Percentiles rank a stretch among this genome's conserved stretches.
Evolutionary conservation across 176 grass and related monocot species (phyloP).

Genomic region (Otatea glauca): DNA sequence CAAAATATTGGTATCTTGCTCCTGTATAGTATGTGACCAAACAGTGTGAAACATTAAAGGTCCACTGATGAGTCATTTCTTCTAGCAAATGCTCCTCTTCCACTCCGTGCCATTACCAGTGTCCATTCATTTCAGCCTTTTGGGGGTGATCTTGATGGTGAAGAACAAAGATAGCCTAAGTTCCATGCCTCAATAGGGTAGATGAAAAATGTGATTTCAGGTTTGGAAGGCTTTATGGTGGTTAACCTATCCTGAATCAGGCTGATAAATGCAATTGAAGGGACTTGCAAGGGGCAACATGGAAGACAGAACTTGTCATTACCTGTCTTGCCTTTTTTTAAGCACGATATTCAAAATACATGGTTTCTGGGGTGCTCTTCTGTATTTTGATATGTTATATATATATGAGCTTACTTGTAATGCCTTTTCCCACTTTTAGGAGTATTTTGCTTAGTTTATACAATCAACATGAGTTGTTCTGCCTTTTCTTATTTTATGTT

Average conservation of each 20-base stretch:
- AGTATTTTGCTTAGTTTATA: background rate
- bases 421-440: background rate
- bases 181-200: background rate
- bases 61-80: constrained; percentile 2
- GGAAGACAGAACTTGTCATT: background rate
- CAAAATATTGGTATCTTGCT: constrained; percentile 10
- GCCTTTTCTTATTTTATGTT: constrained; percentile 23
- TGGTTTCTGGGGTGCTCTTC: constrained; percentile 5
- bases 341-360: background rate
- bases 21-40: constrained; percentile 26
- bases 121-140: background rate
- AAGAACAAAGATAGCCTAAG: constrained; percentile 8
- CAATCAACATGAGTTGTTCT: constrained; percentile 4
- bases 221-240: background rate
- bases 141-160: background rate
- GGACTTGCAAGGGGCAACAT: background rate
- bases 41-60: background rate
- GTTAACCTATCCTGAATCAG: background rate
- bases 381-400: constrained; percentile 10
- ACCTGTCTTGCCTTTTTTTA: background rate
- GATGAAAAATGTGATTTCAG: constrained; percentile 28
- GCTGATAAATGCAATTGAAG: constrained; percentile 16
- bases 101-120: background rate
- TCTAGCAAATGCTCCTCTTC: background rate
- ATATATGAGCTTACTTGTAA: background rate